Evolutionary conservation across 2,329 filamentous ascomycete genomes (phyloP), one percentile per base, ranked within the genome.

Genomic region (Epichloe brachyelytri): DNA sequence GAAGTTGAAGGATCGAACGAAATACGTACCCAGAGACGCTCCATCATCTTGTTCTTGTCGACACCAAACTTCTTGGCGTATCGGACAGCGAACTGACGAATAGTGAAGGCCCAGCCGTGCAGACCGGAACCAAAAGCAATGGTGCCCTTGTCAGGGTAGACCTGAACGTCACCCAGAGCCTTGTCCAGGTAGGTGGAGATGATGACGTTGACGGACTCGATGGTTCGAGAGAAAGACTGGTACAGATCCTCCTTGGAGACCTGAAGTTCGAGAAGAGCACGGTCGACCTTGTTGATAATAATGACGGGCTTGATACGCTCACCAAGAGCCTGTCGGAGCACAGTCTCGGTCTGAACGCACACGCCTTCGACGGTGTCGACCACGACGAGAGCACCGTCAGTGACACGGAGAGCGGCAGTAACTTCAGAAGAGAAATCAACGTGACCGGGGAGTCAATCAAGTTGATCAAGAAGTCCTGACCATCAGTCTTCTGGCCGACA

Each of bases 21-120:
- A 46, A 11, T 20, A 50, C 82, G 72, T 75, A 88, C 84, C 93
- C 93, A 98, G 63, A 98, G 88, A 85, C 93, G 89, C 80, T 96
- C 88, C 87, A 97, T 95, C 93, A 98, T 96, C 88, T 97, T 97
- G 79, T 84, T 86, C 75, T 90, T 90, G 84, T 98, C 91, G 65
- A 98, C 93, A 86, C 93, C 93, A 67, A 98, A 98, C 79, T 98
- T 98, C 89, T 97, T 97, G 76, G 91, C 86, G 74, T 98, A 98
- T 67, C 85, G 83, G 69, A 82, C 73, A 64, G 93, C 93, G 75
- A 98, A 98, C 76, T 98, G 93, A 69, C 93, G 88, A 78, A 97
- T 77, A 67, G 93, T 98, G 85, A 98, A 98, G 68, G 89, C 91
- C 93, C 93, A 98, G 74, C 93, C 93, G 80, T 98, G 93, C 59